Conservation (phyloP, 2,329 filamentous ascomycete genomes). For the Exophiala oligosperma region DNA sequence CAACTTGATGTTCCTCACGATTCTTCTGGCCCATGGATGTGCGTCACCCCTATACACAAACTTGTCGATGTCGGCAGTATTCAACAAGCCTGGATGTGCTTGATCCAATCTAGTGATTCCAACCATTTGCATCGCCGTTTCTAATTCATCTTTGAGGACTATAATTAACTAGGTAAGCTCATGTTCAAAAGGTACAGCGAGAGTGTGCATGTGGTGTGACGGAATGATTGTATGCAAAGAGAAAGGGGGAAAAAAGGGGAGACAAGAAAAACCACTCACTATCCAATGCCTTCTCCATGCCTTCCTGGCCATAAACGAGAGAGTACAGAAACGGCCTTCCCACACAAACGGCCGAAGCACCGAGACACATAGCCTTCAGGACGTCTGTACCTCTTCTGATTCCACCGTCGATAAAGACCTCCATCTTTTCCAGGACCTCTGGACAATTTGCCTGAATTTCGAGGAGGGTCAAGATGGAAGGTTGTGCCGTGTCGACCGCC, state of each 20-base stretch:
- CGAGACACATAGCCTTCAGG: conserved; percentile 54
- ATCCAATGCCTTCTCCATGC: conserved; percentile 68
- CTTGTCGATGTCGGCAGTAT: conserved; percentile 47
- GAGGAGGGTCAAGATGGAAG: conserved; percentile 60
- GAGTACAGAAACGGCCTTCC: conserved; percentile 55
- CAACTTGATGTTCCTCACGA: conserved; percentile 40
- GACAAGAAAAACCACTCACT: conserved; percentile 36
- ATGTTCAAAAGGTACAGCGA: no score
- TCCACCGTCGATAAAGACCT: conserved; percentile 49
- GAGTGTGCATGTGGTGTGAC: no score
- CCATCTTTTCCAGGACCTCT: conserved; percentile 28
- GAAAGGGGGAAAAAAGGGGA: no score
- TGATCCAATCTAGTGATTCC: conserved; percentile 63
- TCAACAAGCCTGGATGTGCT: conserved; percentile 62
- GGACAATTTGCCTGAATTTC: conserved; percentile 58
- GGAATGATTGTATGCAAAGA: no score
- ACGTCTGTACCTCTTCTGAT: conserved; percentile 55
- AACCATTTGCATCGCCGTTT: conserved; percentile 66
- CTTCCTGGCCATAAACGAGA: conserved; percentile 74
- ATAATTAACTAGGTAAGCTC: not conserved
- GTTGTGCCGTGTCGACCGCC: conserved; percentile 44
- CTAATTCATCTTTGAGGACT: conserved; percentile 61
- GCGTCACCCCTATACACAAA: conserved; percentile 43
- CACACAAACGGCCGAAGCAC: conserved; percentile 55
- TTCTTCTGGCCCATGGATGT: conserved; percentile 52